These are phyloP conservation scores for Pseudonitzschia delicatissima DNA, from an alignment of 108 stramenopile genomes.

Conservation along the genomic window DNA sequence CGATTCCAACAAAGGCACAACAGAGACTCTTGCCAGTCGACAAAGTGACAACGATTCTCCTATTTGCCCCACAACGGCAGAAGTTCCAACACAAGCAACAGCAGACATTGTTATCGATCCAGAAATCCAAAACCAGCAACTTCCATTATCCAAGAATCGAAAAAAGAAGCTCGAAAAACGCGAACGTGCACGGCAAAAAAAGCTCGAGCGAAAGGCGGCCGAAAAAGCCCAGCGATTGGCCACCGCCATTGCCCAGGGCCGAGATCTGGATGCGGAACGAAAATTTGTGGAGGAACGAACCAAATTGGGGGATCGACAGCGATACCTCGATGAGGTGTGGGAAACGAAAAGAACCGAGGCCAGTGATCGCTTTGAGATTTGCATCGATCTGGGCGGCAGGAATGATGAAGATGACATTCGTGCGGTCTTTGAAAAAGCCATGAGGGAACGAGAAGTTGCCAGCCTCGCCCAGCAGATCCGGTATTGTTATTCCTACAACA, in stretches of 20 bases:
- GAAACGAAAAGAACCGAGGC: slow-evolving; percentile 6
- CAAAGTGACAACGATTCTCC: no score
- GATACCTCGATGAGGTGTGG: slow-evolving; percentile 18
- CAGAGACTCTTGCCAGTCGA: no score
- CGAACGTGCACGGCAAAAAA: slow-evolving; percentile 55
- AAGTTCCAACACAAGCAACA: no score
- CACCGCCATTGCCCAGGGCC: slow-evolving; percentile 55
- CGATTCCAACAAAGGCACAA: no score
- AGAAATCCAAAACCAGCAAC: no score
- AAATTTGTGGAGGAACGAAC: slow-evolving; percentile 25
- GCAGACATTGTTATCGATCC: no score
- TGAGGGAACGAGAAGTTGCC: slow-evolving; percentile 63
- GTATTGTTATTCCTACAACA: slow-evolving; percentile 69
- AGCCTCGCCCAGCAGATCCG: slow-evolving; percentile 62
- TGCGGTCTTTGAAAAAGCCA: slow-evolving; percentile 54
- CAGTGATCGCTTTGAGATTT: slow-evolving; percentile 36
- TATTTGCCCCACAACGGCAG: no score
- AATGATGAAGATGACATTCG: not conserved
- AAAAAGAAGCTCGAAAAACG: slow-evolving; percentile 48
- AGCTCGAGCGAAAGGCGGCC: slow-evolving; percentile 47
- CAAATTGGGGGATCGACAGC: slow-evolving; percentile 36
- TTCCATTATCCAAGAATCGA: slow-evolving; percentile 77
- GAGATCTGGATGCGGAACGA: slow-evolving; percentile 72
- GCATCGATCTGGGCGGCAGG: slow-evolving; percentile 44
- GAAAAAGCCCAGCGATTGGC: slow-evolving; percentile 39